Base-by-base conservation (phyloP, 2,329 filamentous ascomycete species). In the Tolypocladium tundrense region DNA sequence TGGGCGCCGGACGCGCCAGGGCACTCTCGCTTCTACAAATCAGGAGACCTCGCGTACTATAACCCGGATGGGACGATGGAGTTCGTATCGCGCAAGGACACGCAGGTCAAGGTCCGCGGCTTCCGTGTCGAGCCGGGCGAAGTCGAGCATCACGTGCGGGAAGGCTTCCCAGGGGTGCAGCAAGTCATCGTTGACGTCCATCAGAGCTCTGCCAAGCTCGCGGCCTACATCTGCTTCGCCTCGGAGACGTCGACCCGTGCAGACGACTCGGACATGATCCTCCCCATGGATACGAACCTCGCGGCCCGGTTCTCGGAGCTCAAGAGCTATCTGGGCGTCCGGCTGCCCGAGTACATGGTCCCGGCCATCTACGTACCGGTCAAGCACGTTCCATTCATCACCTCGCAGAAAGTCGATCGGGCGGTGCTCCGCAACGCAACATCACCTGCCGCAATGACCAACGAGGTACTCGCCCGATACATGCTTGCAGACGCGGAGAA, bases 21-120 rank as follows among this genome's bases (percentile, higher is more conserved):
- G 4, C 35, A 33, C 24, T 45, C 35, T 45, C 45, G 58, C 4
- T 53, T 62, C 16, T 64, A 63, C 52, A 60, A 58, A 3, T 60
- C 61, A 1, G 63, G 63, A 21, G 63, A 65, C 40, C 40, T 65
- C n/a, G 62, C 56, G 9, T 59, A 57, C 13, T 58, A 57, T 51
- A 57, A 60, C 5, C 54, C 60, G 2, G 55, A 58, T 37, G 63
- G 63, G 13, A 58, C 57, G 7, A 52, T 65, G 7, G 59, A 64
- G 43, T 63, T 43, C 57, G 48, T 5, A 57, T 62, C 51, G 21
- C 21, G 48, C 5, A 33, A 33, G 31, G 31, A 33, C 31, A 33
- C 31, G 31, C 31, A 33, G 31, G 31, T 33, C 31, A 33, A 66
- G 54, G 60, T 64, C 9, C 52, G 62, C 33, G 63, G 63, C 7